Base-by-base conservation (phyloP, 2,329 filamentous ascomycete species). In the Byssothecium circinans region DNA sequence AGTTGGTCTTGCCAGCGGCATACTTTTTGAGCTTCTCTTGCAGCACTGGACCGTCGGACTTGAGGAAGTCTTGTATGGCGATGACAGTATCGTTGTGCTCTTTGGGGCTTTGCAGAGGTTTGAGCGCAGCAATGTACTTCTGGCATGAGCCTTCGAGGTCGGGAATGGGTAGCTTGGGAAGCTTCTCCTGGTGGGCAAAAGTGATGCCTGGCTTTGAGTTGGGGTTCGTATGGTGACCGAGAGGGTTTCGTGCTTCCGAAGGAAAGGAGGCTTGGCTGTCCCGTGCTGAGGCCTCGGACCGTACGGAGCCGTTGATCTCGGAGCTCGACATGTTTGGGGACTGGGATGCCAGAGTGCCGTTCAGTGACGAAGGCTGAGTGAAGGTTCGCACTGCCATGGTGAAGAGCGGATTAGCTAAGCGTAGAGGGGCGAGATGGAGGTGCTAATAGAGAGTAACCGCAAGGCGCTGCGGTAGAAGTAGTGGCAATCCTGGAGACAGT, bases 381-480 rank as follows among this genome's bases (percentile, higher is more conserved):
- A 90, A 89, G 55, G 82, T 85, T 63, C 85, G 84, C 62, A 85
- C 84, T 87, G 82, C 75, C 74, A 82, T 81, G 54, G 73, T 76
- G 47, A 70, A 75, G 53, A 80, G 77, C 78, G 69, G 80, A 75
- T 71, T 62, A 64, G 52, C 61, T 78, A 89, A 73, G 80, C 81
- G 77, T 89, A 90, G 45, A 89, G 77, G 60, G 87, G 85, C 58
- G 87, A 89, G 72, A 95, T 83, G 65, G 77, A 81, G 62, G 88
- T 95, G 75, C 84, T 82, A 62, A 95, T 85, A 67, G 88, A 92
- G 62, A 95, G 78, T 68, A 91, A 86, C 78, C 89, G 89, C 75
- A 95, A 77, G 68, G 89, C 88, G 73, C 86, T 95, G 78, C 89
- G 89, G 78, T 89, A 94, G 76, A 95, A 95, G 76, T 95, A 95